Evolutionary conservation across 805 yeast species (phyloP).

Genomic region (Myxozyma udenii): DNA sequence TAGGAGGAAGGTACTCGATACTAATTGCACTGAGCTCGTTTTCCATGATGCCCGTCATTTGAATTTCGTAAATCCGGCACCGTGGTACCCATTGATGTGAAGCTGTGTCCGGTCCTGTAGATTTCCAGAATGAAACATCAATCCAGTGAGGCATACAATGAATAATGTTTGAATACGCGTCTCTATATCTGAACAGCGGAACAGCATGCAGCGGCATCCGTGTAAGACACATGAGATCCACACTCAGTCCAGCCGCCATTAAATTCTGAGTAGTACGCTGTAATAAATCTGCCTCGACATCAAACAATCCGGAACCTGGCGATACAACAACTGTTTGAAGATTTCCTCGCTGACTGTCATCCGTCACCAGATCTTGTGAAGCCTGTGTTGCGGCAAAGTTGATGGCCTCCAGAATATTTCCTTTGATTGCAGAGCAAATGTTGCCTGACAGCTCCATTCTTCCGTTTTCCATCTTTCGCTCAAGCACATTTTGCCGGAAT

Average conservation of each 20-base stretch:
- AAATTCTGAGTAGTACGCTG: conserved; percentile 72
- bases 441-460: conserved; percentile 51
- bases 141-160: conserved; percentile 94
- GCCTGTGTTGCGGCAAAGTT: conserved; percentile 77
- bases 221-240: conserved; percentile 83
- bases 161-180: conserved; percentile 27
- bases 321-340: conserved; percentile 83
- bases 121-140: conserved; percentile 84
- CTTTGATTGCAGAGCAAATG: conserved; percentile 81
- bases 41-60: conserved; percentile 98
- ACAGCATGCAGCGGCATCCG: conserved; percentile 91
- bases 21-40: conserved; percentile 72
- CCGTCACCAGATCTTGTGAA: conserved; percentile 72
- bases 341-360: conserved; percentile 86
- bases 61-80: conserved; percentile 89
- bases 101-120: conserved; percentile 45
- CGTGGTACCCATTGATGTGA: conserved; percentile 71
- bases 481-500: conserved; percentile 69
- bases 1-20: conserved; percentile 53
- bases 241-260: conserved; percentile 74
- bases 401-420: conserved; percentile 83
- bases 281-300: conserved; percentile 78
- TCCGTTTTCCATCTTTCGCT: conserved; percentile 42
- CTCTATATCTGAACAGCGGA: conserved; percentile 70
- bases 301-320: conserved; percentile 92